Evolutionary conservation across 257 asterid genomes (phyloP).

Genomic region (Solanum ossicruentum): DNA sequence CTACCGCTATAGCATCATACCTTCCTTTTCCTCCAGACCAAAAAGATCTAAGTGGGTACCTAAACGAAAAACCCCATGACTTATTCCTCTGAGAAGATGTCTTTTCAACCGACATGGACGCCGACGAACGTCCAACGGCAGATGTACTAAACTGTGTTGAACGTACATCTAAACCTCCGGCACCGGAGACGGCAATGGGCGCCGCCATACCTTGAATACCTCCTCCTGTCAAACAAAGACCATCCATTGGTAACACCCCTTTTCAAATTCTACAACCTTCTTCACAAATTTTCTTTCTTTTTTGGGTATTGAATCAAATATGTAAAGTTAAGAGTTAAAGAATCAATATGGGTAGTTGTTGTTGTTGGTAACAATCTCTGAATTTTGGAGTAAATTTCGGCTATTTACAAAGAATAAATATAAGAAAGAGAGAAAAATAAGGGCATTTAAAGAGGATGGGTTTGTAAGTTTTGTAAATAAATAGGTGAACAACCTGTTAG

Average conservation of each 20-base stretch:
- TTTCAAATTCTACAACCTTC: not conserved
- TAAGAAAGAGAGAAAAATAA: not conserved
- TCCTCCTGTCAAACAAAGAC: conserved; percentile 60
- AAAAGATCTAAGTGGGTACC: conserved; percentile 60
- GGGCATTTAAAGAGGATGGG: not conserved
- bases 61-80: conserved; percentile 73
- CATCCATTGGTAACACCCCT: conserved; percentile 37
- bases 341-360: not conserved
- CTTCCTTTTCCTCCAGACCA: conserved; percentile 47
- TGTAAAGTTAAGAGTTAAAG: not conserved
- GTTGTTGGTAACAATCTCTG: conserved; percentile 20
- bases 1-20: conserved; percentile 44
- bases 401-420: not conserved
- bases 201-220: conserved; percentile 51
- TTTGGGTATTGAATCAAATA: not conserved
- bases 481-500: not conserved
- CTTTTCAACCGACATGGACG: conserved; percentile 38
- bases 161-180: conserved; percentile 41
- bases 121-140: conserved; percentile 6
- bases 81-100: conserved; percentile 22
- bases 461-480: not conserved
- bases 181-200: conserved; percentile 37
- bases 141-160: conserved; percentile 14
- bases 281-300: not conserved
- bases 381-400: not conserved